Conservation (phyloP, 73 alveolate genomes). For the Tetrahymena malaccensis region DNA sequence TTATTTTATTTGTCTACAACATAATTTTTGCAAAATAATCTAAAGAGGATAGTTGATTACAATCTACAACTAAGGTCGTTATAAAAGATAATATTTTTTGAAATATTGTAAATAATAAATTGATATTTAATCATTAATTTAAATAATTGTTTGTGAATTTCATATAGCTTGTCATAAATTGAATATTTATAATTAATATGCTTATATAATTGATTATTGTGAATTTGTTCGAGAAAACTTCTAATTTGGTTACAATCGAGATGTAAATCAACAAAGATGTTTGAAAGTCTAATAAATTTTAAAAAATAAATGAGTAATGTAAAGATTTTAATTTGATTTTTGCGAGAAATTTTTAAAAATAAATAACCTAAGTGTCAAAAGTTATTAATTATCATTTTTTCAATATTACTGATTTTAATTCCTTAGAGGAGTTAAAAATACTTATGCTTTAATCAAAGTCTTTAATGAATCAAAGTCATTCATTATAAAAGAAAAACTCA, state of each 20-base stretch:
- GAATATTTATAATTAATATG: not conserved
- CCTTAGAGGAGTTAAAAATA: no score
- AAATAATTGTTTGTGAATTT: not conserved
- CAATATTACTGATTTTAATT: no score
- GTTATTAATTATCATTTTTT: no score
- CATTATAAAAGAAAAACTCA: not conserved
- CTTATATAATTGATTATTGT: not conserved
- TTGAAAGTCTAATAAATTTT: no score
- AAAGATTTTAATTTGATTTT: no score
- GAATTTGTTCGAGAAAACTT: not conserved
- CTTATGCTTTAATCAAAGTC: not conserved
- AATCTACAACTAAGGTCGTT: not conserved
- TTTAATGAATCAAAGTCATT: not conserved
- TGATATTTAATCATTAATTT: no score
- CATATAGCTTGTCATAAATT: not conserved
- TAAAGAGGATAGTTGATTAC: not conserved
- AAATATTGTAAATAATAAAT: not conserved
- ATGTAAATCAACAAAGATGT: no score
- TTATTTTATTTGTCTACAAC: no score
- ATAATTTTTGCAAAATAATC: no score
- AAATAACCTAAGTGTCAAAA: no score
- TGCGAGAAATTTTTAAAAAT: no score
- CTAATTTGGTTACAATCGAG: not conserved
- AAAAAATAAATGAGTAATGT: not conserved
- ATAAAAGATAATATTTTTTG: not conserved